Percentiles rank a stretch among this genome's conserved stretches.
phyloP scores from a whole-genome alignment of 805 yeast species.

The Wickerhamomyces bovis region DNA sequence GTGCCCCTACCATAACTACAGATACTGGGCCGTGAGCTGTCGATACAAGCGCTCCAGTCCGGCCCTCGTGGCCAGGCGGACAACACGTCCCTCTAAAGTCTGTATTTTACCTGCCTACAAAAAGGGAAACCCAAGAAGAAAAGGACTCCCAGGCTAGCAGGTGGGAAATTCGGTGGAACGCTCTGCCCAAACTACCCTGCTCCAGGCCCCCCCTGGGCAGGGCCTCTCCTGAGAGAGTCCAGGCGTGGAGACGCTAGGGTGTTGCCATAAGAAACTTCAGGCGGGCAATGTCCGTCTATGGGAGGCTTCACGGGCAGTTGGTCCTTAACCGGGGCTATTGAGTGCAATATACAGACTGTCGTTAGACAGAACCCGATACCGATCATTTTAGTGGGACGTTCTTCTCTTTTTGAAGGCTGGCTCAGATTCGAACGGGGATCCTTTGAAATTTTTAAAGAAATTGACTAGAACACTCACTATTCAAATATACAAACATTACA shows the following conservation, averaged over 20 bases:
- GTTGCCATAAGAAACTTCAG: slow-evolving; percentile 44
- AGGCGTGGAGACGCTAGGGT: slow-evolving; percentile 53
- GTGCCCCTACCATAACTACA: background rate
- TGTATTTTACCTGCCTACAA: slow-evolving; percentile 27
- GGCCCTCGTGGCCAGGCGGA: slow-evolving; percentile 22
- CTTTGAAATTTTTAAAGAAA: too few relatives aligned
- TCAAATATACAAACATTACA: too few relatives aligned
- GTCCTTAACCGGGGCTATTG: slow-evolving; percentile 39
- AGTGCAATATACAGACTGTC: slow-evolving; percentile 54
- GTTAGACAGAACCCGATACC: slow-evolving; percentile 48
- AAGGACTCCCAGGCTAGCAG: slow-evolving; percentile 13
- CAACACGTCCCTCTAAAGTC: slow-evolving; percentile 20
- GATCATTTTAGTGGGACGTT: slow-evolving; percentile 47
- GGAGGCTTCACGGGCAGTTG: slow-evolving; percentile 57
- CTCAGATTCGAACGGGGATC: background rate
- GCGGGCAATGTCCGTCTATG: slow-evolving; percentile 27
- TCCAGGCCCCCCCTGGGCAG: background rate
- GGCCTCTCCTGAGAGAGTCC: slow-evolving; percentile 49
- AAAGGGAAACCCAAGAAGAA: slow-evolving; percentile 6
- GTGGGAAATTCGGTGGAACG: slow-evolving; percentile 66
- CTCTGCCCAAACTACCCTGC: slow-evolving; percentile 33
- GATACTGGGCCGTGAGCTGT: background rate
- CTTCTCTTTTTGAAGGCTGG: slow-evolving; percentile 10
- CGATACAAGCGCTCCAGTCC: background rate
- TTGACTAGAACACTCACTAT: too few relatives aligned